Base-by-base conservation (phyloP, 257 asterid genomes). In the Thymus quinquecostatus region DNA sequence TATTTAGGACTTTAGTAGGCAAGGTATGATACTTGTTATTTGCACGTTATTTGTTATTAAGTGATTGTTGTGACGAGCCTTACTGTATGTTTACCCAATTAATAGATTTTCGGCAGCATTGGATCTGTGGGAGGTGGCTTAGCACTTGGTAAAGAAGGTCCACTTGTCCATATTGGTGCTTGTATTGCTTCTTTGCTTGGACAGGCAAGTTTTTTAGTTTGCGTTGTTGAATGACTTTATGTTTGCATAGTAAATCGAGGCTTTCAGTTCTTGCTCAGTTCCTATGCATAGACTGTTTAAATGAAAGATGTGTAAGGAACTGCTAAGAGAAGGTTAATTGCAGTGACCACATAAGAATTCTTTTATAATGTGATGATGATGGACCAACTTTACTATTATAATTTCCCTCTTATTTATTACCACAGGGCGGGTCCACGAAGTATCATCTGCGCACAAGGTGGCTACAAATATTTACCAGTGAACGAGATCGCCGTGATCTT, bases 101-200 rank as follows among this genome's bases (percentile, higher is more conserved):
- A 53, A 53, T 74, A 95, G 99, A 87, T 95, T 76, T 88, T 95
- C 83, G 99, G 99, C 69, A 92, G 99, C 91, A 89, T 95, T 77
- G 99, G 99, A 71, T 92, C 99, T 28, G 99, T 95, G 62, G 98
- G 96, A 77, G 99, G 98, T 79, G 99, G 99, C 76, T 75, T 95
- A 64, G 99, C 98, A 79, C 94, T 95, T 77, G 99, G 98, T 59
- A 95, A 95, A 89, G 99, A 95, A 89, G 99, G 99, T 40, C 99
- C 98, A 2, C 97, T 95, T 83, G 99, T 95, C 72, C 99, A 95
- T 80, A 87, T 85, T 71, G 98, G 99, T 77, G 98, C 98, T 72
- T 92, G 98, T 78, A 89, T 95, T 80, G 99, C 99, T 69, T 95
- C 99, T 13, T 88, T 95, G 85, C 92, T 95, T 78, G 99, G 99